phyloP scores from a whole-genome alignment of 768 basidiomycete genomes.

The Leucocoprinus leucothites region DNA sequence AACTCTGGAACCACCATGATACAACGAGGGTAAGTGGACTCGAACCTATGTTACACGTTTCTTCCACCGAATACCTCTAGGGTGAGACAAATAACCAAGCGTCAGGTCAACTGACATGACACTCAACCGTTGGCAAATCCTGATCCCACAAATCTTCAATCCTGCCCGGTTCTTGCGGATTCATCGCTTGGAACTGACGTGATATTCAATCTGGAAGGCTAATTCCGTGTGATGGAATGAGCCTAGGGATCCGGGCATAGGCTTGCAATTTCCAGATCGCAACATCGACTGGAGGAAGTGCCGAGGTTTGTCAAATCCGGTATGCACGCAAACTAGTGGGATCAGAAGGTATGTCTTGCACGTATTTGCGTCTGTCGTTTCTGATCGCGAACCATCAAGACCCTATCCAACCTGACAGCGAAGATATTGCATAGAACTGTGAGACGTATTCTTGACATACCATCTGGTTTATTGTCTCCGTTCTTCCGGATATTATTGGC shows the following conservation, averaged over 20 bases:
- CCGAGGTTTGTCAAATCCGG: not conserved
- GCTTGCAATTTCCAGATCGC: constrained; percentile 1
- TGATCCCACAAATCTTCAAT: not conserved
- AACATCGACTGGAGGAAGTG: not conserved
- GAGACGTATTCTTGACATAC: constrained; percentile 2
- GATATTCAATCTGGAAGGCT: not conserved
- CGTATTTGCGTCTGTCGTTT: not conserved
- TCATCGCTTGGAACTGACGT: constrained; percentile 3
- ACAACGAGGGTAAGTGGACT: too few species aligned
- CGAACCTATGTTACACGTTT: too few species aligned
- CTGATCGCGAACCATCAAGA: constrained; percentile 5
- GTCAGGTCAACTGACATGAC: not conserved
- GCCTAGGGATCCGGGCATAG: not conserved
- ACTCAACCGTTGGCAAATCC: not conserved
- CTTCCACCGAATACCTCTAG: too few species aligned
- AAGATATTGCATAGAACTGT: not conserved
- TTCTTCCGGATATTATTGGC: constrained; percentile 10
- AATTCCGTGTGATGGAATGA: not conserved
- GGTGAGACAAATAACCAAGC: not conserved
- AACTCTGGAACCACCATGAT: too few species aligned
- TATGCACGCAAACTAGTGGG: not conserved
- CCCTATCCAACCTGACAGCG: constrained; percentile 9
- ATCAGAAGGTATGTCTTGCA: not conserved
- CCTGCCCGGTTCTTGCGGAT: not conserved
- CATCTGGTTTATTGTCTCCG: constrained; percentile 8